These are phyloP conservation scores for Colletotrichum sp. DNA, from an alignment of 2,329 filamentous ascomycete genomes.

Conservation along the genomic window DNA sequence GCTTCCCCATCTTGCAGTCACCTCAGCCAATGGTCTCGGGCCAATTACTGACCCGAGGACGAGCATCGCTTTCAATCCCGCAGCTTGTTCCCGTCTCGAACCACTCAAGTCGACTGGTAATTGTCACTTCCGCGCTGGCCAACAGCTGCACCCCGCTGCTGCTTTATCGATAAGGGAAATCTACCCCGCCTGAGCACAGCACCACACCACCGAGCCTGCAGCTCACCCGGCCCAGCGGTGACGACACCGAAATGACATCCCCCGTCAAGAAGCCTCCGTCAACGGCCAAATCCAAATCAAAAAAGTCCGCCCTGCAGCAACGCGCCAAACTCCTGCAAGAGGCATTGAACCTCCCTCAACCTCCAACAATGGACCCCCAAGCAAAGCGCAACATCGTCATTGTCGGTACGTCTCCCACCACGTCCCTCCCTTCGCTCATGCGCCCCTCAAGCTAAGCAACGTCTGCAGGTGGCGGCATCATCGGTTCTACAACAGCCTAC, in stretches of 20 bases:
- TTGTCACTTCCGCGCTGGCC: not conserved
- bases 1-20: not conserved
- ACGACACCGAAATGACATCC: constrained; percentile 11
- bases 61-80: not conserved
- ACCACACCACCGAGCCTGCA: not conserved
- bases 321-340: not conserved
- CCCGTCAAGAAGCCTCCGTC: constrained; percentile 3
- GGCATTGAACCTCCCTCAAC: not conserved
- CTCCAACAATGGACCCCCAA: constrained; percentile 18
- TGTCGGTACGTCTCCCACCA: constrained; percentile 41
- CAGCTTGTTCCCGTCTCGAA: not conserved
- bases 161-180: constrained; percentile 18
- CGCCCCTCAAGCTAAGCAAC: not conserved
- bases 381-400: constrained; percentile 53
- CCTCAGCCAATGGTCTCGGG: not conserved
- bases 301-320: not conserved
- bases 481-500: constrained; percentile 90
- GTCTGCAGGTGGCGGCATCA: constrained; percentile 83
- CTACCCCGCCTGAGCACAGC: not conserved
- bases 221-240: not conserved
- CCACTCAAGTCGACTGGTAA: not conserved
- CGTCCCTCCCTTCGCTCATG: not conserved
- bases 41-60: constrained; percentile 2
- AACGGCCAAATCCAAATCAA: not conserved
- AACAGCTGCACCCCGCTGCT: not conserved